A percentile compares a stretch with the other conserved stretches of the same genome.
Evolutionary conservation across 2,329 filamentous ascomycete genomes (phyloP).

Genomic region (Cylindrodendrum hubeiense): DNA sequence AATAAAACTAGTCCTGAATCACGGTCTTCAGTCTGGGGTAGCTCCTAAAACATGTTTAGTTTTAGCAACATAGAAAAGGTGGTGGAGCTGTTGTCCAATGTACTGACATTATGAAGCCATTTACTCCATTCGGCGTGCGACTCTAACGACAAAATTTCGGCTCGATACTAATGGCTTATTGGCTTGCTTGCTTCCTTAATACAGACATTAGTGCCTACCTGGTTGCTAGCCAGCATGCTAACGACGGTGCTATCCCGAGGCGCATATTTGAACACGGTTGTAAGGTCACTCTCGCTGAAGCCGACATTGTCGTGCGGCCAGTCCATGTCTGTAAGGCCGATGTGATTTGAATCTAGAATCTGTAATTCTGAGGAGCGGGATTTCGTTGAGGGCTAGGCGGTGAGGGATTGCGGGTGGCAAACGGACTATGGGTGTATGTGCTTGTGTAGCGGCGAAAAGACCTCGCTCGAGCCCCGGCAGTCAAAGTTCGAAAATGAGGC

Average conservation of each 20-base stretch:
- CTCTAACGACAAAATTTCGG: neutral
- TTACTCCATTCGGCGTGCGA: neutral
- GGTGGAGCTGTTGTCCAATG: neutral
- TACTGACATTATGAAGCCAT: neutral
- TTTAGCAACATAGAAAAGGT: neutral
- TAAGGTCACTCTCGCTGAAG: conserved; percentile 4
- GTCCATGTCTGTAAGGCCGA: neutral
- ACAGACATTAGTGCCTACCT: neutral
- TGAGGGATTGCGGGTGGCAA: neutral
- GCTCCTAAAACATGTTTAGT: neutral
- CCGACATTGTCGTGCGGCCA: neutral
- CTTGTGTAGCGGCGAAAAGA: no score
- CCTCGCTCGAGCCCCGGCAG: no score
- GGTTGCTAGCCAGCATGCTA: neutral
- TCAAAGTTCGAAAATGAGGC: no score
- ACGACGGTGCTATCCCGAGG: conserved; percentile 14
- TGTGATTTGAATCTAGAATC: neutral
- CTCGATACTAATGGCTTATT: neutral
- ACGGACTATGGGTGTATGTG: no score
- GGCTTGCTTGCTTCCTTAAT: neutral
- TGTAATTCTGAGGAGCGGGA: neutral
- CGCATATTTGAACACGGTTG: conserved; percentile 12
- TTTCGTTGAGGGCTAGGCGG: neutral
- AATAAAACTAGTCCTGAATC: neutral
- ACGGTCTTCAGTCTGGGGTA: neutral